Base-by-base conservation (phyloP, 2,329 filamentous ascomycete species). In the Aspergillus sp. region DNA sequence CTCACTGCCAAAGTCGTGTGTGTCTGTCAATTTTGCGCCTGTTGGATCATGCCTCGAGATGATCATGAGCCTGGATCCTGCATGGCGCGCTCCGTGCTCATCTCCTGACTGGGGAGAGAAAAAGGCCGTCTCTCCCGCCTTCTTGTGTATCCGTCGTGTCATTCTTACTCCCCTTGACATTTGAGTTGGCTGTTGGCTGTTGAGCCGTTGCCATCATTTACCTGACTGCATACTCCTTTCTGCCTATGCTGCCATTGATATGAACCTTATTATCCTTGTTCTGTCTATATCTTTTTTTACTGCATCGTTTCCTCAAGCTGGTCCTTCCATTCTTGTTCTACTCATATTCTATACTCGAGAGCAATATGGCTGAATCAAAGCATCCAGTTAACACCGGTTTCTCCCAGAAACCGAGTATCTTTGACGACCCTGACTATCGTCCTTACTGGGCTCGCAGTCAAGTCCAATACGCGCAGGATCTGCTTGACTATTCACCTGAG, bases 381-480 rank as follows among this genome's bases (percentile, higher is more conserved):
- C 52, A 53, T 57, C 59, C 63, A 66, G 65, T 66, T 41, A 63
- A 47, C 26, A 42, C 62, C 48, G 60, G 52, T 42, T 56, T 55
- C 42, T 48, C 60, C 41, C 53, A 59, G 22, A 62, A 61, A 57
- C 41, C 54, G 11, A 26, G 42, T 34, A 49, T 22, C 36, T 17
- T 56, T 49, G 55, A 57, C 58, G 64, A 69, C 32, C 24, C 61
- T 26, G 61, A 62, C 17, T 71, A 74, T 52, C 58, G 70, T 41
- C 74, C 75, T 22, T 74, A 71, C 57, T 77, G 75, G 74, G 72
- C 74, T 47, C 68, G 69, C 53, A 71, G 69, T 61, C 60, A 68
- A 58, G 64, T 71, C 50, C 70, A 76, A 62, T 72, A 67, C 68
- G 74, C 75, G 2, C 68, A 75, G 60, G 71, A 77, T 48, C 66